A percentile compares a stretch with the other conserved stretches of the same genome.
phyloP scores from a whole-genome alignment of 2,329 filamentous ascomycete species.

The Curvularia lunata region DNA sequence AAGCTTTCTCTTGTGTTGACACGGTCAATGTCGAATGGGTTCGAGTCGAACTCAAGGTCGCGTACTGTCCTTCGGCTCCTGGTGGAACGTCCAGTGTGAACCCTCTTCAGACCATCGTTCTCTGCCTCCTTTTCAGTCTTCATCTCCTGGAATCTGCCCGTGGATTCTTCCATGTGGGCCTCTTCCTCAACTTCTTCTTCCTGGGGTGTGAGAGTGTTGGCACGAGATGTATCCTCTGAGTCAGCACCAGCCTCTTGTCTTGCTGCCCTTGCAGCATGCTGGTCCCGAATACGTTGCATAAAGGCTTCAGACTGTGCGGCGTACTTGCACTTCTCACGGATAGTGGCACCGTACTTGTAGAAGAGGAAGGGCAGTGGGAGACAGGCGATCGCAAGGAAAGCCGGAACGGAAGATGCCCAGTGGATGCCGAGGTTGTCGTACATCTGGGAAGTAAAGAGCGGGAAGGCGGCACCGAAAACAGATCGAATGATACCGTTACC shows the following conservation, averaged over 20 bases:
- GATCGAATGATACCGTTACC: constrained; percentile 82
- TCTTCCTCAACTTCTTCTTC: constrained; percentile 42
- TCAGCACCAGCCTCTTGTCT: constrained; percentile 15
- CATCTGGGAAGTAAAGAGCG: constrained; percentile 75
- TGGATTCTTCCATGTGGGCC: constrained; percentile 31
- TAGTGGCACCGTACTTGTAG: constrained; percentile 70
- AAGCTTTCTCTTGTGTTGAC: constrained; percentile 58
- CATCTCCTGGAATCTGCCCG: constrained; percentile 48
- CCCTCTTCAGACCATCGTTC: constrained; percentile 35
- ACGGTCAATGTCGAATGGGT: constrained; percentile 58
- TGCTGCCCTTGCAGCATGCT: constrained; percentile 30
- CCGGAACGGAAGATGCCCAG: constrained; percentile 76
- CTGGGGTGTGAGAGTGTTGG: constrained; percentile 29
- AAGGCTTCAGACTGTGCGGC: constrained; percentile 70
- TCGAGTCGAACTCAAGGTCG: constrained; percentile 49
- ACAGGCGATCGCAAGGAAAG: constrained; percentile 74
- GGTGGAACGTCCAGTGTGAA: constrained; percentile 38
- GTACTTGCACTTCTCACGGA: constrained; percentile 73
- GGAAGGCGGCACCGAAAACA: constrained; percentile 78
- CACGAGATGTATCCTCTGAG: constrained; percentile 34
- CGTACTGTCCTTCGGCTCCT: constrained; percentile 34
- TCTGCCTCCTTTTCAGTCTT: constrained; percentile 46
- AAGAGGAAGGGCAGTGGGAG: constrained; percentile 78
- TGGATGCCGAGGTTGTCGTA: constrained; percentile 63
- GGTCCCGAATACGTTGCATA: constrained; percentile 56